phyloP scores from a whole-genome alignment of 2,329 filamentous ascomycete genomes.

The Xylaria multiplex region DNA sequence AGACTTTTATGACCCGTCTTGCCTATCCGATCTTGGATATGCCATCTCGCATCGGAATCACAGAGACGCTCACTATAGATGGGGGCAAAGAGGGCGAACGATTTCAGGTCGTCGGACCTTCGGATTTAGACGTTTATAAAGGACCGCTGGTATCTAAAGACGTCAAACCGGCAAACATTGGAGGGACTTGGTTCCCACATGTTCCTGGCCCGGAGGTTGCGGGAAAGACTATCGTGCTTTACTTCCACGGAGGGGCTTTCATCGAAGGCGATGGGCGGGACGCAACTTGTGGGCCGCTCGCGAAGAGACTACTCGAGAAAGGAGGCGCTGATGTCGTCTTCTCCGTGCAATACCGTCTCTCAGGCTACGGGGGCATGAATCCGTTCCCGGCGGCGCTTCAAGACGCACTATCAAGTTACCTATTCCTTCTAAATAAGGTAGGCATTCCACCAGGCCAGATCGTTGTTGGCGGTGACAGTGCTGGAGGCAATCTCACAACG shows the following conservation, averaged over 20 bases:
- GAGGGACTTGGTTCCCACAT: conserved; percentile 45
- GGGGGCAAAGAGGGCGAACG: conserved; percentile 31
- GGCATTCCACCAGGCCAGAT: conserved; percentile 53
- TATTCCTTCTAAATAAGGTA: conserved; percentile 55
- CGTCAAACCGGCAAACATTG: conserved; percentile 40
- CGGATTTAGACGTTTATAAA: conserved; percentile 31
- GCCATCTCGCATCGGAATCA: conserved; percentile 32
- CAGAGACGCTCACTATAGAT: conserved; percentile 29
- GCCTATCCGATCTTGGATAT: conserved; percentile 27
- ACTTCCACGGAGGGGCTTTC: conserved; percentile 45
- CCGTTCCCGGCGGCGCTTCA: conserved; percentile 62
- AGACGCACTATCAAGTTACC: conserved; percentile 57
- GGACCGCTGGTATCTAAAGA: conserved; percentile 34
- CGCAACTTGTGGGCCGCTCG: conserved; percentile 24
- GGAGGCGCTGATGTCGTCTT: conserved; percentile 54
- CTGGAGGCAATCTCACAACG: conserved; percentile 58
- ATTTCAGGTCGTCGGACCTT: conserved; percentile 35
- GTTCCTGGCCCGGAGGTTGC: conserved; percentile 5
- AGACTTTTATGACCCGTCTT: conserved; percentile 34
- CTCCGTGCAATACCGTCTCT: conserved; percentile 59
- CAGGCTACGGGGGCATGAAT: conserved; percentile 49
- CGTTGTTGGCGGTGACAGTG: conserved; percentile 59
- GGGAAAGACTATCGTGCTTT: conserved; percentile 36
- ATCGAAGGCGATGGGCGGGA: conserved; percentile 42
- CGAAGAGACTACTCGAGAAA: conserved; percentile 49